Evolutionary conservation across 164 flowering plant genomes (phyloP), one percentile per base, ranked within the genome.

Genomic region (Platanus orientalis): DNA sequence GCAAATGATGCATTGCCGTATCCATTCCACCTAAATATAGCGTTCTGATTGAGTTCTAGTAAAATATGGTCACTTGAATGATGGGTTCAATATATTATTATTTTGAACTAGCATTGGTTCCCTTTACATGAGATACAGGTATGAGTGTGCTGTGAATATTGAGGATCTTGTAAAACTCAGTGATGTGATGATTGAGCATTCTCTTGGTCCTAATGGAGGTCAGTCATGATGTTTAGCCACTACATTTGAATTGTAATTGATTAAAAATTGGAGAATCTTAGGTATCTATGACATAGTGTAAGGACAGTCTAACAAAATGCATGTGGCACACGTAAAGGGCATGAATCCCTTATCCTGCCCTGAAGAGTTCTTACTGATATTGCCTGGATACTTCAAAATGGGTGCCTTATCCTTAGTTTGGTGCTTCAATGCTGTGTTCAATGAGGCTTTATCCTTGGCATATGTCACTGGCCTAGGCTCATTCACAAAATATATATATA

Each of bases 191-290:
- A 25, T 12, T 58, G 96, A 94, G 75, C 97, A 91, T 78, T 80
- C 89, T 52, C 93, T 94, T 71, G 98, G 98, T 55, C 97, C 97
- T 40, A 91, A 94, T 76, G 98, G 97, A 84, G 97, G 98, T 93
- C 32, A 71, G 71, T 64, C 19, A 30, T 49, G 17, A 1, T 60
- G 24, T 24, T 25, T 48, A 36, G 39, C 11, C 17, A 42, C 29
- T 54, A 19, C 9, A 12, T 13, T 62, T 55, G 24, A 44, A 32
- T 29, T 60, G 28, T 67, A 61, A 60, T 30, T 13, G 21, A 21
- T 16, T 0, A 16, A 27, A 54, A 32, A 16, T 19, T 39, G 3
- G 25, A 19, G 0, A 39, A 19, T 57, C 16, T 65, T 4, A 56
- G 56, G 25, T 16, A 23, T 17, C 48, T 32, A 40, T 24, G 30